These are phyloP conservation scores for Nigrospora sphaerica DNA, from an alignment of 2,329 filamentous ascomycete genomes.

Conservation along the genomic window DNA sequence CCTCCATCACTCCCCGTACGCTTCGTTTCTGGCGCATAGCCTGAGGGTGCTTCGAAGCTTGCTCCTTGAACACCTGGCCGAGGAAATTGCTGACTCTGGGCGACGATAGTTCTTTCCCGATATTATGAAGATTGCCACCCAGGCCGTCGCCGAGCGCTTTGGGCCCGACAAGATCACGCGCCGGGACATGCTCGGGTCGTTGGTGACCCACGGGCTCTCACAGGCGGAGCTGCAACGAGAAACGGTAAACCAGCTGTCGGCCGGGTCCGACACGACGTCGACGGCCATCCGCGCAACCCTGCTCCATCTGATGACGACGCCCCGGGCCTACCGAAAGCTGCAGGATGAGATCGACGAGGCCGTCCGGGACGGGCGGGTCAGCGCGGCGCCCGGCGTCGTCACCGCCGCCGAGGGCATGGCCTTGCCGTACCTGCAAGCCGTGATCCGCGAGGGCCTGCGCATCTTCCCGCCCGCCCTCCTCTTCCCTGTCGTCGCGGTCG, in stretches of 20 bases:
- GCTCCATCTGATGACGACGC: conserved; percentile 14
- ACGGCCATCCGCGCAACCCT: conserved; percentile 17
- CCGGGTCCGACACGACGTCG: conserved; percentile 14
- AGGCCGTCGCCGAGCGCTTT: conserved; percentile 16
- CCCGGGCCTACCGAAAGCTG: conserved; percentile 9
- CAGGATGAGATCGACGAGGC: conserved; percentile 12
- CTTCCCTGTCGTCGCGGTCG: conserved; percentile 21
- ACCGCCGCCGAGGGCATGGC: conserved; percentile 13
- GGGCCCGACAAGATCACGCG: conserved; percentile 15
- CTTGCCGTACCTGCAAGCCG: conserved; percentile 29
- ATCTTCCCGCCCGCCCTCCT: conserved; percentile 28
- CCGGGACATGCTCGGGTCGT: conserved; percentile 32
- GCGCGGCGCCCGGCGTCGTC: conserved; percentile 19
- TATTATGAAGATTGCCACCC: too few relatives aligned
- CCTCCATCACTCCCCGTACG: too few relatives aligned
- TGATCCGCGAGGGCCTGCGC: conserved; percentile 32
- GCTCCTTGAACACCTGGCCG: too few relatives aligned
- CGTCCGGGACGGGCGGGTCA: conserved; percentile 7
- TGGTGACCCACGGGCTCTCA: conserved; percentile 30
- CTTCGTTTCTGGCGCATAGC: too few relatives aligned
- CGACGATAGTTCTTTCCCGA: too few relatives aligned
- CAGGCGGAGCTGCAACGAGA: conserved; percentile 36
- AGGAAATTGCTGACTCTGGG: too few relatives aligned
- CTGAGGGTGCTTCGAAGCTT: too few relatives aligned
- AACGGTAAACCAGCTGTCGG: conserved; percentile 27